Conservation (phyloP, 306 rosid species). For the Acacia acuminata region DNA sequence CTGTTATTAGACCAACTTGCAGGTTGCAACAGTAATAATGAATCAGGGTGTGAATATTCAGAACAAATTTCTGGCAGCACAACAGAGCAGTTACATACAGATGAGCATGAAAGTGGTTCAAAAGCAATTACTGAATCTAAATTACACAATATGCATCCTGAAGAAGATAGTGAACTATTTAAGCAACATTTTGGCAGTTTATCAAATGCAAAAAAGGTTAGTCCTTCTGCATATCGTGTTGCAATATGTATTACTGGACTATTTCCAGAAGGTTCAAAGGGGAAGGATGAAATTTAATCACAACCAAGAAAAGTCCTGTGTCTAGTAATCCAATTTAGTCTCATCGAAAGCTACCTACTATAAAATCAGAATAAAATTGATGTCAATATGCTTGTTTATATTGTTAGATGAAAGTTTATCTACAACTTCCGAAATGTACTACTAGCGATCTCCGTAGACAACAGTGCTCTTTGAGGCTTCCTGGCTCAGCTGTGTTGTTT, state of each 20-base stretch:
- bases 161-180: conserved; percentile 56
- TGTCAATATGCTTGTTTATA: background rate
- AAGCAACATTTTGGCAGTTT: conserved; percentile 69
- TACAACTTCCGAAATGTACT: conserved; percentile 9
- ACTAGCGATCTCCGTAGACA: background rate
- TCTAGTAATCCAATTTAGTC: background rate
- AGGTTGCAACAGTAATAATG: conserved; percentile 20
- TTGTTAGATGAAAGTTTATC: background rate
- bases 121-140: conserved; percentile 32
- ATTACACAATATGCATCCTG: conserved; percentile 25
- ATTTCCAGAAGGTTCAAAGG: background rate
- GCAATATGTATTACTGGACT: conserved; percentile 5
- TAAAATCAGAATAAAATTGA: conserved; percentile 23
- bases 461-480: conserved; percentile 11
- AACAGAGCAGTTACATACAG: conserved; percentile 33
- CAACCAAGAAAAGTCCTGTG: background rate
- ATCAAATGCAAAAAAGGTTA: conserved; percentile 59
- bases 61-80: conserved; percentile 34
- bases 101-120: conserved; percentile 37
- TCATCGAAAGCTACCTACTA: conserved; percentile 6
- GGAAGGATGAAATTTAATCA: background rate
- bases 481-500: background rate
- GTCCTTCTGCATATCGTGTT: conserved; percentile 33
- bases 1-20: conserved; percentile 24
- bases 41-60: conserved; percentile 27